Conservation (phyloP, 805 yeast genomes). For the Starmerella floricola region DNA sequence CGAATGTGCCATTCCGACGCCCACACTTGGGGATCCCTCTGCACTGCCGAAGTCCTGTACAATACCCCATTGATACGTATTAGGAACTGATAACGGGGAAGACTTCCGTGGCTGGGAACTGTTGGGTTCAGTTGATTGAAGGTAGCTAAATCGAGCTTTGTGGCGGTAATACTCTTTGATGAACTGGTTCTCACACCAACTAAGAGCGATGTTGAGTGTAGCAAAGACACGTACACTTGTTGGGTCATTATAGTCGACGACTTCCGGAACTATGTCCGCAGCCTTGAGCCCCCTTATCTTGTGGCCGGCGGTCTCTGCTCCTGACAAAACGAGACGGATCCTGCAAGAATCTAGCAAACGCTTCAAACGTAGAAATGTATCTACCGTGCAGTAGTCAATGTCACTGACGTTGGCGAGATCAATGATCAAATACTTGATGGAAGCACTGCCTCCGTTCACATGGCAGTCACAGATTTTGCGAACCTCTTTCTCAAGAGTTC, state of each 20-base stretch:
- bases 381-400: slow-evolving; percentile 91
- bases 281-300: slow-evolving; percentile 64
- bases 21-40: not conserved
- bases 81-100: not conserved
- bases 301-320: slow-evolving; percentile 55
- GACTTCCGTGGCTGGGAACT: not conserved
- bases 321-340: slow-evolving; percentile 64
- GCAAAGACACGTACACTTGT: slow-evolving; percentile 48
- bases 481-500: slow-evolving; percentile 71
- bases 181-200: slow-evolving; percentile 93
- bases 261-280: slow-evolving; percentile 63
- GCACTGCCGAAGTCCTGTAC: not conserved
- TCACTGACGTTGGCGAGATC: slow-evolving; percentile 72
- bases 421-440: slow-evolving; percentile 67
- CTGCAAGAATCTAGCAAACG: slow-evolving; percentile 58
- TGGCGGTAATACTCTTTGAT: slow-evolving; percentile 44
- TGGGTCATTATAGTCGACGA: slow-evolving; percentile 26
- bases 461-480: slow-evolving; percentile 30
- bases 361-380: slow-evolving; percentile 79
- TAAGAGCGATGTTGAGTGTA: slow-evolving; percentile 75
- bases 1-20: not conserved
- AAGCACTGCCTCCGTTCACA: slow-evolving; percentile 46
- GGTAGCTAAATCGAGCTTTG: slow-evolving; percentile 3
- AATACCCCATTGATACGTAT: not conserved
- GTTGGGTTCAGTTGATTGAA: not conserved